These are phyloP conservation scores for Globisporangium okanoganense DNA, from an alignment of 352 stramenopile genomes.

Conservation along the genomic window DNA sequence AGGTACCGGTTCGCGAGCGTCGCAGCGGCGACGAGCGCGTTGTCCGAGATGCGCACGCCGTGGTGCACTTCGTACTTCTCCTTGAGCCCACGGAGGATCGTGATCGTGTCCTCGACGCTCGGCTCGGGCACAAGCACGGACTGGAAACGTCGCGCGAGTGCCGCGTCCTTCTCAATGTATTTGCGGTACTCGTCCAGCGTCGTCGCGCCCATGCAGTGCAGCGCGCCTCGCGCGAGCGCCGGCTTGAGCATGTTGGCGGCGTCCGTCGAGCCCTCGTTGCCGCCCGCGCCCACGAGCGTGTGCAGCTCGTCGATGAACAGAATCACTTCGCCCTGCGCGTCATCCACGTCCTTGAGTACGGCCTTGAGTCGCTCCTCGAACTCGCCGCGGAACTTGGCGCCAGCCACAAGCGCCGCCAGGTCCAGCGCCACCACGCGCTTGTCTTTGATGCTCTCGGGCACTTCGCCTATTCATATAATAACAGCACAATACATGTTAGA, in stretches of 20 bases:
- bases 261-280: slow-evolving; percentile 93
- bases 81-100: slow-evolving; percentile 95
- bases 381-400: slow-evolving; percentile 96
- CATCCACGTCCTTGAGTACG: slow-evolving; percentile 93
- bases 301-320: slow-evolving; percentile 99
- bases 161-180: slow-evolving; percentile 98
- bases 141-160: slow-evolving; percentile 98
- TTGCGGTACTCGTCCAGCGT: slow-evolving; percentile 98
- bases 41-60: slow-evolving; percentile 93
- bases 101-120: slow-evolving; percentile 93
- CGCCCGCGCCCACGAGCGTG: slow-evolving; percentile 93
- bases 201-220: slow-evolving; percentile 97
- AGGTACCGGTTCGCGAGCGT: slow-evolving; percentile 94
- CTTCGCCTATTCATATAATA: slow-evolving; percentile 87
- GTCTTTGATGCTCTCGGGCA: slow-evolving; percentile 92
- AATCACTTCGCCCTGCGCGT: slow-evolving; percentile 95
- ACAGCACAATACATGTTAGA: too few relatives aligned
- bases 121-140: slow-evolving; percentile 94
- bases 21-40: slow-evolving; percentile 91
- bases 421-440: slow-evolving; percentile 92
- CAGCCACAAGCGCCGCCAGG: slow-evolving; percentile 96
- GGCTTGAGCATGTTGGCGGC: slow-evolving; percentile 98
- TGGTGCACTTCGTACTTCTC: slow-evolving; percentile 97
- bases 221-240: slow-evolving; percentile 94
- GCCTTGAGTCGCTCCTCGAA: slow-evolving; percentile 98